These are phyloP conservation scores for Bolboschoenoplectus hybrid DNA, from an alignment of 202 grass and related monocot genomes.

Conservation along the genomic window DNA sequence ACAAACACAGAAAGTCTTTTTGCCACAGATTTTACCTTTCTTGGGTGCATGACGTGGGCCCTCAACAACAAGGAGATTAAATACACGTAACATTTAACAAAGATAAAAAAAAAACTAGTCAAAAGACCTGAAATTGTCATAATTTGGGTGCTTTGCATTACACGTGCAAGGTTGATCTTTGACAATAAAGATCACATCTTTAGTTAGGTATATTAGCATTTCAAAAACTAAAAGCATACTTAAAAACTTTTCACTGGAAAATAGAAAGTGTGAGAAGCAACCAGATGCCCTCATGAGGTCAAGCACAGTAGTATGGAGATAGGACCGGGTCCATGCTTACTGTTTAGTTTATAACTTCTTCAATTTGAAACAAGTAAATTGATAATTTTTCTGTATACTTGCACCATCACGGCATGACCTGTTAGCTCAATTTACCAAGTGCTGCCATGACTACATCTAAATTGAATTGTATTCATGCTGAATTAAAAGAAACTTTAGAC, in stretches of 20 bases:
- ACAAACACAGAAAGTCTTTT: not conserved
- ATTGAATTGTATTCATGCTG: not conserved
- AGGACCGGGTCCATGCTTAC: not conserved
- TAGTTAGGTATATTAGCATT: not conserved
- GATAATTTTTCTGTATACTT: not conserved
- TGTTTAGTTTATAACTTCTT: not conserved
- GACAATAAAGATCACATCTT: not conserved
- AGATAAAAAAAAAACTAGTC: not conserved
- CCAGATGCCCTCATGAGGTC: not conserved
- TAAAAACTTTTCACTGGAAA: not conserved
- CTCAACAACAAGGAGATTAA: not conserved
- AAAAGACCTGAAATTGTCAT: conserved; percentile 16
- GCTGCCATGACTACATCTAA: not conserved
- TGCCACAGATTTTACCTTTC: not conserved
- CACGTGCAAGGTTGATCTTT: not conserved
- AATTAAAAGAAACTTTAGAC: not conserved
- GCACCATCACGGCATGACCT: not conserved
- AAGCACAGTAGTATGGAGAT: not conserved
- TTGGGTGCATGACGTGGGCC: not conserved
- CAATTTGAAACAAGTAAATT: not conserved
- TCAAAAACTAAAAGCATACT: not conserved
- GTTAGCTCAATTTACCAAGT: not conserved
- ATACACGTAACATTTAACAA: not conserved
- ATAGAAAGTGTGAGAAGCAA: not conserved
- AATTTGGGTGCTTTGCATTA: not conserved